Evolutionary conservation across 108 stramenopile species (phyloP).

Genomic region (Epipyxis sp.): DNA sequence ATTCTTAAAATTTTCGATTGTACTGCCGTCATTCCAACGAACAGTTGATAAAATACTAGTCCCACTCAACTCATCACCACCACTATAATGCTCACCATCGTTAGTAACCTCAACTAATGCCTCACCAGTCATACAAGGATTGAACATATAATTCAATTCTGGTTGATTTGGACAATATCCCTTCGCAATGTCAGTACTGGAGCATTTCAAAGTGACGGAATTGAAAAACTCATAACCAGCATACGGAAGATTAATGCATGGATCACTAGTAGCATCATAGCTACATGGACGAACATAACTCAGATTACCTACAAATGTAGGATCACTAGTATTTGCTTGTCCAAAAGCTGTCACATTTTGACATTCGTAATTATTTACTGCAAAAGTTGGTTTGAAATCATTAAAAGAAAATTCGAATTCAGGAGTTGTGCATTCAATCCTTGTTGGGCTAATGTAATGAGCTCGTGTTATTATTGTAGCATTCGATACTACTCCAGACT

Average conservation of each 20-base stretch:
- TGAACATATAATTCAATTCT: conserved; percentile 51
- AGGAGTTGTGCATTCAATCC: conserved; percentile 58
- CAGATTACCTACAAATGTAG: conserved; percentile 21
- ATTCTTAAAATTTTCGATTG: conserved; percentile 45
- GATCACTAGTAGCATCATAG: conserved; percentile 36
- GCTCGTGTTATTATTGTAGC: conserved; percentile 39
- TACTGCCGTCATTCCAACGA: not conserved
- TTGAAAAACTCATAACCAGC: conserved; percentile 41
- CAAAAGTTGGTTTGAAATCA: not conserved
- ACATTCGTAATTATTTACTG: not conserved
- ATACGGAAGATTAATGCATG: conserved; percentile 37
- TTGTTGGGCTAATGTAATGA: conserved; percentile 58
- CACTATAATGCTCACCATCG: conserved; percentile 60
- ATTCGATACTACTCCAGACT: conserved; percentile 5
- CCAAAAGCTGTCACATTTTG: not conserved
- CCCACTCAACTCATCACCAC: conserved; percentile 52
- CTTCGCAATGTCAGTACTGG: conserved; percentile 33
- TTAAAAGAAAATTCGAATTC: conserved; percentile 34
- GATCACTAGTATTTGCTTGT: not conserved
- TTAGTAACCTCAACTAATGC: conserved; percentile 67
- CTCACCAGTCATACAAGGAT: conserved; percentile 62
- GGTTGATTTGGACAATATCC: conserved; percentile 35
- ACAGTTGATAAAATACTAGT: conserved; percentile 10
- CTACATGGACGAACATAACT: not conserved
- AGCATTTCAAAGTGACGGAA: not conserved